A percentile compares a stretch with the other conserved stretches of the same genome.
Evolutionary conservation across 495 filamentous ascomycete species (phyloP).

Genomic region (Aspergillus leporis): DNA sequence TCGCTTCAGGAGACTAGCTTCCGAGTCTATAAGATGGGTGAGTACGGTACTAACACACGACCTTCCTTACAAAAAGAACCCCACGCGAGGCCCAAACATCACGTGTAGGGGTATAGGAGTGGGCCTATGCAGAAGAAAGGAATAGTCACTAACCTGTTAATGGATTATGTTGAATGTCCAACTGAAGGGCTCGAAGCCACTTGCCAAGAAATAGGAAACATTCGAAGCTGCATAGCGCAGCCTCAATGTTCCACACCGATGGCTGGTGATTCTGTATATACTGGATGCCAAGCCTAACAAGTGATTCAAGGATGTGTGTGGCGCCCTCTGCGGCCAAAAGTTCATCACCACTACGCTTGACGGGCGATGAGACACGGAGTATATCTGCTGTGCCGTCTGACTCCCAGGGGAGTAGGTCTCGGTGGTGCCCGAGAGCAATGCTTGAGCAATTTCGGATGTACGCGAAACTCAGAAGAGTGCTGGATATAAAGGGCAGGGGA

Average conservation of each 20-base stretch:
- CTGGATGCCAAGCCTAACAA: slow-evolving; percentile 59
- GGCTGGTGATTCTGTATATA: slow-evolving; percentile 61
- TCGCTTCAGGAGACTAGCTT: slow-evolving; percentile 4
- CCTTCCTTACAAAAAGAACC: no score
- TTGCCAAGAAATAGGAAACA: slow-evolving; percentile 57
- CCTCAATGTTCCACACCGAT: slow-evolving; percentile 62
- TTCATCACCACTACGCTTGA: slow-evolving; percentile 46
- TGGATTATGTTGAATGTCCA: neutral
- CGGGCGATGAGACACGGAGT: slow-evolving; percentile 38
- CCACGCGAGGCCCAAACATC: no score
- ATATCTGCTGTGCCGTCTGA: slow-evolving; percentile 49
- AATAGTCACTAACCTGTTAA: slow-evolving; percentile 9
- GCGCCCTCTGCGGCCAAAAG: slow-evolving; percentile 56
- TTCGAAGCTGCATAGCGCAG: slow-evolving; percentile 59
- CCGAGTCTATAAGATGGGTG: slow-evolving; percentile 3
- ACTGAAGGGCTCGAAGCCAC: slow-evolving; percentile 26
- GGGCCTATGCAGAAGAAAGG: neutral
- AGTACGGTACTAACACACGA: no score
- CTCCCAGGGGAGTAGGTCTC: slow-evolving; percentile 46
- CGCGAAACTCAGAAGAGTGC: slow-evolving; percentile 55
- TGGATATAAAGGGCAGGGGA: slow-evolving; percentile 59
- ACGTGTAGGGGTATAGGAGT: neutral
- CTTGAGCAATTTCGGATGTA: slow-evolving; percentile 57
- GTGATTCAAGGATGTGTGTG: slow-evolving; percentile 55
- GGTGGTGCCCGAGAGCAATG: slow-evolving; percentile 29